Evolutionary conservation across 106 monocot genomes (phyloP).

Genomic region (Dendrobium catenatum): DNA sequence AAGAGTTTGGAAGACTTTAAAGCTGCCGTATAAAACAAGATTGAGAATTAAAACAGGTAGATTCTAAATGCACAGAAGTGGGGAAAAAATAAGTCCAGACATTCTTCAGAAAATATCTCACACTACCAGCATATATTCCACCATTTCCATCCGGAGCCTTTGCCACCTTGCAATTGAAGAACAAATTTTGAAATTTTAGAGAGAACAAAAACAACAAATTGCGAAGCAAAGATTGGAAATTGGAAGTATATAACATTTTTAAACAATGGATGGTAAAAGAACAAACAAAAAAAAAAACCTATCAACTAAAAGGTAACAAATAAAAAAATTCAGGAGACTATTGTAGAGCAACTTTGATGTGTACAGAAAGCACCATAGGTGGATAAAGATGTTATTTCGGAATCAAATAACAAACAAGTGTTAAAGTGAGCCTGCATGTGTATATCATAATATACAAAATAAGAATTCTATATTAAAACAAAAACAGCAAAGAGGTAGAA

Average conservation of each 20-base stretch:
- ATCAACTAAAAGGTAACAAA: neutral
- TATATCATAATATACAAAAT: neutral
- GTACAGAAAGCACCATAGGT: neutral
- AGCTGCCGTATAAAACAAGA: slow-evolving; percentile 37
- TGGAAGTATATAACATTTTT: neutral
- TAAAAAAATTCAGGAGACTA: neutral
- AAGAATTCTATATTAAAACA: neutral
- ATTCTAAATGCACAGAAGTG: neutral
- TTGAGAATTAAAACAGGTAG: neutral
- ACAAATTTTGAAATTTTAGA: neutral
- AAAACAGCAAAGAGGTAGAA: neutral
- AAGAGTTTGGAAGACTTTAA: slow-evolving; percentile 75
- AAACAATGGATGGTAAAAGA: neutral
- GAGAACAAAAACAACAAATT: neutral
- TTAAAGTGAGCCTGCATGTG: neutral
- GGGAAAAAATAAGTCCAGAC: neutral
- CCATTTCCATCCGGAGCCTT: slow-evolving; percentile 99
- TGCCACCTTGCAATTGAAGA: slow-evolving; percentile 52
- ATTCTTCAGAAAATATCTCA: slow-evolving; percentile 1
- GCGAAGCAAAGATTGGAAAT: neutral
- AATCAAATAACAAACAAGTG: neutral
- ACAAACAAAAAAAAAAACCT: neutral
- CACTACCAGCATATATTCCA: slow-evolving; percentile 88
- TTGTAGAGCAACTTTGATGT: neutral
- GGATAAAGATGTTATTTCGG: neutral